Evolutionary conservation across 805 yeast genomes (phyloP).

Genomic region (Clavispora vitiphila): DNA sequence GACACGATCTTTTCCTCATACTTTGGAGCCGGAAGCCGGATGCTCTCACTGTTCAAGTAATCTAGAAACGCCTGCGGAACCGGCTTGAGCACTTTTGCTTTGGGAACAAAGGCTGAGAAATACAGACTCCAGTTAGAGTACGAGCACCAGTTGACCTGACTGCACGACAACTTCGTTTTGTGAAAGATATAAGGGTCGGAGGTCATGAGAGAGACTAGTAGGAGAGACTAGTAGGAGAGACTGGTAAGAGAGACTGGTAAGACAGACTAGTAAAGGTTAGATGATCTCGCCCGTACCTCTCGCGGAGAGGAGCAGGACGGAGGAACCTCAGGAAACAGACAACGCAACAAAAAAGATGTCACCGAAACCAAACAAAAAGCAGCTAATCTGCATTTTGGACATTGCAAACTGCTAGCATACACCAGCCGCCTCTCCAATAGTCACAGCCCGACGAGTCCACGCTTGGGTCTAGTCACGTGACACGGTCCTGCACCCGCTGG

Average conservation of each 20-base stretch:
- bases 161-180: slow-evolving; percentile 18
- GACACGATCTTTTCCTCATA: slow-evolving; percentile 11
- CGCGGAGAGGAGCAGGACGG: background rate
- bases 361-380: no score
- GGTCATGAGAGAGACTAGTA: slow-evolving; percentile 7
- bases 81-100: slow-evolving; percentile 25
- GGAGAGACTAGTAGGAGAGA: background rate
- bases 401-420: no score
- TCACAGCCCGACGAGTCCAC: no score
- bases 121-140: slow-evolving; percentile 31
- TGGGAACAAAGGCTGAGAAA: slow-evolving; percentile 17
- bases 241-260: slow-evolving; percentile 6
- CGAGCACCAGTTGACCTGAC: slow-evolving; percentile 29
- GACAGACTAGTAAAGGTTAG: background rate
- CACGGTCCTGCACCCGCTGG: background rate
- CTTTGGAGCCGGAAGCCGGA: slow-evolving; percentile 12
- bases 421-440: no score
- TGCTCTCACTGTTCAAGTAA: slow-evolving; percentile 24
- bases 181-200: slow-evolving; percentile 24
- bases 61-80: slow-evolving; percentile 31
- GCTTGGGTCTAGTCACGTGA: background rate
- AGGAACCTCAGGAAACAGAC: no score
- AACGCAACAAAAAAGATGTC: no score
- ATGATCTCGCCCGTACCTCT: background rate
- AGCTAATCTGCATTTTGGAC: no score